Evolutionary conservation across 768 basidiomycete species (phyloP), one percentile per base, ranked within the genome.

Genomic region (Lactifluus volemus): DNA sequence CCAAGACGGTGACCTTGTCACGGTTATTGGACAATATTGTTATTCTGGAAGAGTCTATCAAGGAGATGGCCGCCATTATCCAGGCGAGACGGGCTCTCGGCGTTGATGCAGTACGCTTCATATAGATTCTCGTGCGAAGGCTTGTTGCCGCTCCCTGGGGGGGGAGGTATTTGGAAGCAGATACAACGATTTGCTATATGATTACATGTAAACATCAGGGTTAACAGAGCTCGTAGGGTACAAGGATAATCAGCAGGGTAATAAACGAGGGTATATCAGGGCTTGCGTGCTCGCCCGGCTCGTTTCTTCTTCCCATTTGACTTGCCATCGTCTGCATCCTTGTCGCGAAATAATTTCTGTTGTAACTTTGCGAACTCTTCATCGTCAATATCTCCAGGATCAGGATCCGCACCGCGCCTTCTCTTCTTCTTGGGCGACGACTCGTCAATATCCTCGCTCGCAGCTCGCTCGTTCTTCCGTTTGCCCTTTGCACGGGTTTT

Each of bases 11-110:
- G 30, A 92, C 89, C 8, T 76, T 98, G 55, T 93, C 91, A 49
- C 85, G 82, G 64, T 71, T 98, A 58, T 75, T 98, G 71, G 96
- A 98, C 70, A 98, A 98, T 69, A 88, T 95, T 34, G 93, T 98
- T 34, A 85, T 98, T 44, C 70, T 98, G 63, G 96, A 98, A 73
- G 96, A 98, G 73, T 88, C 86, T 63, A 88, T 98, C 69, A 98
- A 98, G 74, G 96, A 98, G 72, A 75, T 94, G 38, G 84, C 84
- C 14, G 89, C 91, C 14, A 86, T 93, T 65, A 82, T 94, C 54
- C 86, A 91, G 73, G 91, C 89, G 15, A 77, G 92, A 60, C 77
- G 89, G 63, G 86, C 84, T 73, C 73, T 95, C 55, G 93, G 93
- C 9, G 88, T 95, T 63, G 92, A 95, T 73, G 78, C 84, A 25